Percentiles rank a stretch among this genome's conserved stretches.
Conservation (phyloP, 1,284 basidiomycete species). For the Psilocybe mexicana region DNA sequence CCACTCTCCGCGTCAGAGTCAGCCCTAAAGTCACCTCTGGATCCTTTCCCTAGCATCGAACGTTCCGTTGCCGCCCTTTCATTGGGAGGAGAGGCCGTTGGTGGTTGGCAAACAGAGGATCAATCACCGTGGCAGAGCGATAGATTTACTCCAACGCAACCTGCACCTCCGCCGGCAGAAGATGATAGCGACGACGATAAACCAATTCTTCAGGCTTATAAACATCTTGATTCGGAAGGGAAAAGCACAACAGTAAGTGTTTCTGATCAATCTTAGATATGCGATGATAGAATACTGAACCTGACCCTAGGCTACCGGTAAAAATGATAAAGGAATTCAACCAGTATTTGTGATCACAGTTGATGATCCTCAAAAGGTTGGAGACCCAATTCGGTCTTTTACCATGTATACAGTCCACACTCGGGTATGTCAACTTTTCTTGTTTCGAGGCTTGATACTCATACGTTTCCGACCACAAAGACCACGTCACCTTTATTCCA, state of each 20-base stretch:
- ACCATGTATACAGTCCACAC: constrained; percentile 96
- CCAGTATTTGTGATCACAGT: constrained; percentile 81
- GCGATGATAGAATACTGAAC: neutral
- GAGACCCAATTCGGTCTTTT: constrained; percentile 88
- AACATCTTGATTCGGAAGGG: constrained; percentile 22
- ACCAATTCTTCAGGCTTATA: constrained; percentile 61
- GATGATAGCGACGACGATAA: constrained; percentile 76
- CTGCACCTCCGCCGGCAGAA: constrained; percentile 33
- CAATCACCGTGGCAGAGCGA: constrained; percentile 41
- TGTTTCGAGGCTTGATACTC: constrained; percentile 5
- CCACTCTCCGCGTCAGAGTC: constrained; percentile 12
- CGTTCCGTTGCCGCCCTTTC: constrained; percentile 60
- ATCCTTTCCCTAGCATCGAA: constrained; percentile 38
- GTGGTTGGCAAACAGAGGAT: constrained; percentile 54
- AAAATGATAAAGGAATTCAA: constrained; percentile 48
- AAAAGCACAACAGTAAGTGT: constrained; percentile 12
- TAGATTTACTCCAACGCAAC: constrained; percentile 16
- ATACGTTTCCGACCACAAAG: constrained; percentile 33
- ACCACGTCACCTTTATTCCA: constrained; percentile 84
- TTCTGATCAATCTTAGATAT: neutral
- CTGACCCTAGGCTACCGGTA: constrained; percentile 12
- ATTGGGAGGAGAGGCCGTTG: constrained; percentile 58
- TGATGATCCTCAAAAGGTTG: constrained; percentile 91
- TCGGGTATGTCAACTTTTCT: constrained; percentile 47
- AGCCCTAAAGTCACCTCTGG: constrained; percentile 50